Evolutionary conservation across 192 early-diverging fungal genomes (phyloP), one percentile per base, ranked within the genome.

Genomic region (Coemansia umbellata): DNA sequence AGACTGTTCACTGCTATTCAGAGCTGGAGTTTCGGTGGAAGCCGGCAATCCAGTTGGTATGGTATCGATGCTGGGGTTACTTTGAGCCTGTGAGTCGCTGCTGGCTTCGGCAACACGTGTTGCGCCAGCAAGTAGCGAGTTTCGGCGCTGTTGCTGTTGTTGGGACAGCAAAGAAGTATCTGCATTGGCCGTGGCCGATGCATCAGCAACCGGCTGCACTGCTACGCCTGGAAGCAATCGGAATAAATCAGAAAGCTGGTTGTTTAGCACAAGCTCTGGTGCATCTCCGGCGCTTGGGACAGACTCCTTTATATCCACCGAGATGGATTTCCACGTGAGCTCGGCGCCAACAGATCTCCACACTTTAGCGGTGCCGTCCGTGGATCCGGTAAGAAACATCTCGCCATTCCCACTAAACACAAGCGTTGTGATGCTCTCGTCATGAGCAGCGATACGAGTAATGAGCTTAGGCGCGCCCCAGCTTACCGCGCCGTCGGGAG

Each of bases 311-410:
- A 75, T 51, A 19, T 75, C 78, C 22, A 68, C 31, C 4, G 65
- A 63, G 5, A 84, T 65, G 5, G 82, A 80, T 0, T 58, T 69
- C 90, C 88, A 93, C 51, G 66, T 59, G 13, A 73, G 24, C 22
- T 58, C 77, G 1, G 51, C 53, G 24, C 64, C 66, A 37, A 80
- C 61, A 40, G 80, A 84, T 18, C 68, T 74, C 87, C 88, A 94
- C 3, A 93, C 80, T 43, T 79, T 83, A 1, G 82, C 85, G 8
- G 84, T 89, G 10, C 93, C 91, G 59, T 95, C 91, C 11, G 78
- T 76, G 9, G 82, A 87, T 6, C 88, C 91, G 21, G 87, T 84
- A 14, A 88, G 49, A 1, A 95, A 59, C 60, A 79, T 80, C 22
- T 82, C 77, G 19, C 86, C 90, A 28, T 75, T 69, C 43, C 81